Percentiles rank a stretch among this genome's conserved stretches.
phyloP scores from a whole-genome alignment of 1,284 basidiomycete genomes.

The Boletellus deceptivus region DNA sequence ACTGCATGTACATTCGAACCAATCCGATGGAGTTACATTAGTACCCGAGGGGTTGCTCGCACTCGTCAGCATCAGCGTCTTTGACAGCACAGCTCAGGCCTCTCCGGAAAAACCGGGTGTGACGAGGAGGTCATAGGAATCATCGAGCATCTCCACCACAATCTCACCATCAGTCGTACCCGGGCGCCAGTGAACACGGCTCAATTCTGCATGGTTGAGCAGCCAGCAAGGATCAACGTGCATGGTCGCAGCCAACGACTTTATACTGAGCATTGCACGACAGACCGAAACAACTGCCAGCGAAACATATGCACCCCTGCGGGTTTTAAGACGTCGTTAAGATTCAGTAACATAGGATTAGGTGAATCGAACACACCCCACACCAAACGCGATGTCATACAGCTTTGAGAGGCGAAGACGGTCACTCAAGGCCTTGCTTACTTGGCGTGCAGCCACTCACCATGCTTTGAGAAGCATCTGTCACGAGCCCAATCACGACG shows the following conservation, averaged over 20 bases:
- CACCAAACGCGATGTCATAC: constrained; percentile 11
- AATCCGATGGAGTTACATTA: too few relatives aligned
- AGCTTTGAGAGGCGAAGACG: constrained; percentile 5
- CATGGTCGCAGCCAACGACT: constrained; percentile 38
- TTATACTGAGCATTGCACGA: constrained; percentile 35
- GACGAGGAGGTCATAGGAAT: too few relatives aligned
- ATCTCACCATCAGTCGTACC: constrained; percentile 41
- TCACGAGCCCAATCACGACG: constrained; percentile 13
- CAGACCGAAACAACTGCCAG: constrained; percentile 51
- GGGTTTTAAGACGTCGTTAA: constrained; percentile 52
- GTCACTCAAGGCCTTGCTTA: neutral
- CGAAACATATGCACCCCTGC: constrained; percentile 65
- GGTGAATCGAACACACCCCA: constrained; percentile 10
- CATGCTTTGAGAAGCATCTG: neutral
- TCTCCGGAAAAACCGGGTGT: too few relatives aligned
- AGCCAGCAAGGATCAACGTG: constrained; percentile 40
- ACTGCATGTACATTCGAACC: too few relatives aligned
- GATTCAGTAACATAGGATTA: too few relatives aligned
- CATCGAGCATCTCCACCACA: constrained; percentile 33
- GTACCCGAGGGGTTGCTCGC: too few relatives aligned
- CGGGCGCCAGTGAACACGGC: constrained; percentile 37
- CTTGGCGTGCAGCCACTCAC: constrained; percentile 6
- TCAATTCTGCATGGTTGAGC: constrained; percentile 40
- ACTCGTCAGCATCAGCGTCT: too few relatives aligned
- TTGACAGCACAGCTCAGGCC: too few relatives aligned